Percentiles rank a stretch among this genome's conserved stretches.
These are phyloP conservation scores for Pythium grandisporangium DNA, from an alignment of 352 stramenopile species.

Conservation along the genomic window DNA sequence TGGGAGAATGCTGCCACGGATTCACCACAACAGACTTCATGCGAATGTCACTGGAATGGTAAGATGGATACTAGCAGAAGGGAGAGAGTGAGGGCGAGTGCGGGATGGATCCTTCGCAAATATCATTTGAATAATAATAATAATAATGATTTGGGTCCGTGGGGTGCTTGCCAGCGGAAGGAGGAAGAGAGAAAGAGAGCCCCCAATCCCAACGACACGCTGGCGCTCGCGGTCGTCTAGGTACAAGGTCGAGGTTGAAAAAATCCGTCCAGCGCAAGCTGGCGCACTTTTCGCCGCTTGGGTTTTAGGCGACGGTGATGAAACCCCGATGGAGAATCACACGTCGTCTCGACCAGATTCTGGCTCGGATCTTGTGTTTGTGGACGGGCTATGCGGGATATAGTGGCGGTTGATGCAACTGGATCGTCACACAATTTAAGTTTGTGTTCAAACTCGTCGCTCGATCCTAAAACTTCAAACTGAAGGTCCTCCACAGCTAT, in stretches of 20 bases:
- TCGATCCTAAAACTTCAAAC: conserved; percentile 25
- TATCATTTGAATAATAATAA: too few relatives aligned
- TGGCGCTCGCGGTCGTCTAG: too few relatives aligned
- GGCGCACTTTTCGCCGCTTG: conserved; percentile 37
- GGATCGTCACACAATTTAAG: conserved; percentile 9
- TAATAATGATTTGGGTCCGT: conserved; percentile 1
- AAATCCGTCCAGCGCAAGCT: conserved; percentile 46
- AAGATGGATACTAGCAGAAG: too few relatives aligned
- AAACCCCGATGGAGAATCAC: background rate
- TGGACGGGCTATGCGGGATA: background rate
- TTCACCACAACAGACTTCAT: too few relatives aligned
- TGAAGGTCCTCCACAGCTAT: conserved; percentile 22
- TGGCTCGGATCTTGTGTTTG: background rate
- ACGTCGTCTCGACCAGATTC: background rate
- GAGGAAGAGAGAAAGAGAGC: too few relatives aligned
- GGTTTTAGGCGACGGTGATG: conserved; percentile 26
- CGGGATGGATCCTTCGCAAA: too few relatives aligned
- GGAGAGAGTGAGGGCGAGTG: too few relatives aligned
- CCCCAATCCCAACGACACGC: too few relatives aligned
- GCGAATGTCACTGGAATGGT: too few relatives aligned
- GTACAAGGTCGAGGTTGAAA: conserved; percentile 14
- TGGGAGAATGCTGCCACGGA: too few relatives aligned
- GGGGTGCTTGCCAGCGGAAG: too few relatives aligned
- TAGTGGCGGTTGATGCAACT: too few relatives aligned
- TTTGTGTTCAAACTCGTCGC: conserved; percentile 16